phyloP scores from a whole-genome alignment of 2,329 filamentous ascomycete species.

The Nemania serpens region DNA sequence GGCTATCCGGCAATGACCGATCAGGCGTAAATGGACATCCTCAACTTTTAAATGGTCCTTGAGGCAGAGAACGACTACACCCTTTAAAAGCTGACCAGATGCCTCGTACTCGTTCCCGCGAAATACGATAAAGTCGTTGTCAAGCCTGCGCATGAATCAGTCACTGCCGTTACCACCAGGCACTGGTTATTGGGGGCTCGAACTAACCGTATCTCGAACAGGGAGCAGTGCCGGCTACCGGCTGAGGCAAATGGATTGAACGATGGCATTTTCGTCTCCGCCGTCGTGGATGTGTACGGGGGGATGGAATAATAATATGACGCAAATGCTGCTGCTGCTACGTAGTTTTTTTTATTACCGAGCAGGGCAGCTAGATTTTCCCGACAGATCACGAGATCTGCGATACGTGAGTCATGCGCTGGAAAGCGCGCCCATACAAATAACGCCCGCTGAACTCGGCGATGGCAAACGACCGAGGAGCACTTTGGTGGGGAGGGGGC shows the following conservation, averaged over 20 bases:
- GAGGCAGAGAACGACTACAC: slow-evolving; percentile 74
- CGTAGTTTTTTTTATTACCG: slow-evolving; percentile 12
- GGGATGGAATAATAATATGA: slow-evolving; percentile 12
- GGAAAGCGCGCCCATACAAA: slow-evolving; percentile 4
- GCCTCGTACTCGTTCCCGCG: slow-evolving; percentile 77
- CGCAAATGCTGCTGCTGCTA: slow-evolving; percentile 17
- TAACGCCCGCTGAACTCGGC: slow-evolving; percentile 1
- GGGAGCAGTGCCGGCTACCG: slow-evolving; percentile 56
- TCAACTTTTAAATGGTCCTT: slow-evolving; percentile 71
- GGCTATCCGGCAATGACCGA: slow-evolving; percentile 70
- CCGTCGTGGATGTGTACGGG: background rate
- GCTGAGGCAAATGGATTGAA: slow-evolving; percentile 61
- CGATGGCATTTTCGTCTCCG: slow-evolving; percentile 52
- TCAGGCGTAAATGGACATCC: slow-evolving; percentile 72
- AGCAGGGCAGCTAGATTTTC: background rate
- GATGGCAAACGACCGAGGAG: slow-evolving; percentile 3
- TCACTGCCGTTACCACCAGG: background rate
- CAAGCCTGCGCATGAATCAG: slow-evolving; percentile 58
- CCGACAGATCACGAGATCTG: slow-evolving; percentile 12
- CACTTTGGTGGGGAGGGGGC: background rate
- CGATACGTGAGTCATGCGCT: slow-evolving; percentile 19
- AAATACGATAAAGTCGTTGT: slow-evolving; percentile 79
- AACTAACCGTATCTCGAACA: slow-evolving; percentile 63
- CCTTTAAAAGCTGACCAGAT: slow-evolving; percentile 74
- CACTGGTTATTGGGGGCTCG: background rate